Percentiles rank a stretch among this genome's conserved stretches.
These are phyloP conservation scores for Cicer arietinum DNA, from an alignment of 306 rosid species.

Conservation along the genomic window DNA sequence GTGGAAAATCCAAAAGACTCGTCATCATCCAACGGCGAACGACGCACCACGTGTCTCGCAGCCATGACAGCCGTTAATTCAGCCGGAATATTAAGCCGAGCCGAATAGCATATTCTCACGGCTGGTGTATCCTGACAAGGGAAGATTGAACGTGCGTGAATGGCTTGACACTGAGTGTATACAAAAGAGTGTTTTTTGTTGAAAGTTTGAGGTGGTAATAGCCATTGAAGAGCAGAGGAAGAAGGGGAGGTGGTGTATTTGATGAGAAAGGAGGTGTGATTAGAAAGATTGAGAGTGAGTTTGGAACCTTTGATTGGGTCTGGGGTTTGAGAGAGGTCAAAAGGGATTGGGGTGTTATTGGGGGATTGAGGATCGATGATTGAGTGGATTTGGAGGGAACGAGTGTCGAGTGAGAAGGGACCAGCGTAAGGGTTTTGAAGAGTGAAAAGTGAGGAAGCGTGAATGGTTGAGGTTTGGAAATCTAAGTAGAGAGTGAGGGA, in stretches of 20 bases:
- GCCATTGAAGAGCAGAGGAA: constrained; percentile 94
- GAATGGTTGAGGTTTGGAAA: constrained; percentile 65
- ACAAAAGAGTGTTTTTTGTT: constrained; percentile 73
- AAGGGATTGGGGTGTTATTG: constrained; percentile 52
- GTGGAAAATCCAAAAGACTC: constrained; percentile 52
- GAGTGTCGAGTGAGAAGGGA: constrained; percentile 76
- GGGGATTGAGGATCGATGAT: constrained; percentile 51
- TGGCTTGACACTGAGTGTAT: constrained; percentile 92
- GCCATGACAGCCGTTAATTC: constrained; percentile 81
- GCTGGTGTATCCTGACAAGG: constrained; percentile 99
- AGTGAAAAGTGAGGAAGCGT: constrained; percentile 68
- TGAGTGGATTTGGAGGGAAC: constrained; percentile 67
- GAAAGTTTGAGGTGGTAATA: constrained; percentile 76
- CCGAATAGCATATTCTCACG: constrained; percentile 65
- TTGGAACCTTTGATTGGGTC: constrained; percentile 70
- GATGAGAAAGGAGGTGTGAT: constrained; percentile 60
- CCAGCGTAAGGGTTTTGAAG: constrained; percentile 63
- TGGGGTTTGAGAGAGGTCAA: constrained; percentile 48
- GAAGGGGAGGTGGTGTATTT: constrained; percentile 68
- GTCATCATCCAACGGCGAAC: constrained; percentile 55
- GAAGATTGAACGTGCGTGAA: constrained; percentile 85
- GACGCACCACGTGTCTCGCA: constrained; percentile 61
- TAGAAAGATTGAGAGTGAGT: constrained; percentile 62
- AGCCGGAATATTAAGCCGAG: constrained; percentile 63
- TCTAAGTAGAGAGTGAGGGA: constrained; percentile 73